phyloP scores from a whole-genome alignment of 2,329 filamentous ascomycete genomes.

The Acarospora socialis region DNA sequence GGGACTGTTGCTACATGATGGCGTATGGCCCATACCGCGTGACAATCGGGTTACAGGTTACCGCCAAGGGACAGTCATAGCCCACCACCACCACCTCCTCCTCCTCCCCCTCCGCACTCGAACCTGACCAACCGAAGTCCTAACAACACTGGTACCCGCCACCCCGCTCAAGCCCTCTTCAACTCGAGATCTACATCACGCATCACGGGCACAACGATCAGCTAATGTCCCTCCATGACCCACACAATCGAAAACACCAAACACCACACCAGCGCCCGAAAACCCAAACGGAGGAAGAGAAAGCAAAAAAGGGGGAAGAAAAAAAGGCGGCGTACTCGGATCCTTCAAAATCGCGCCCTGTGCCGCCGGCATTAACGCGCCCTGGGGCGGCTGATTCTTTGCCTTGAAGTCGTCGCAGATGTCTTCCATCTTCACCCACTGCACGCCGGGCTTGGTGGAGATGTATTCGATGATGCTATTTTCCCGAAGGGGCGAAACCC shows the following conservation, averaged over 20 bases:
- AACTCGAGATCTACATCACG: conserved; percentile 5
- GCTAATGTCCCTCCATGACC: background rate
- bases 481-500: background rate
- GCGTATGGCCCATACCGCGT: no score
- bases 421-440: conserved; percentile 15
- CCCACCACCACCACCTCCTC: no score
- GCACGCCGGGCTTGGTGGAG: conserved; percentile 11
- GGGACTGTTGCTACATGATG: no score
- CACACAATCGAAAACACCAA: background rate
- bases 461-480: conserved; percentile 14
- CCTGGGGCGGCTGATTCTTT: conserved; percentile 11
- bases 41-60: no score
- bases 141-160: no score
- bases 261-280: no score
- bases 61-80: no score
- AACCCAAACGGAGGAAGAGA: no score
- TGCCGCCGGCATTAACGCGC: conserved; percentile 13
- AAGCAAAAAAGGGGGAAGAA: no score
- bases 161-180: conserved; percentile 6
- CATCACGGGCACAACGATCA: background rate
- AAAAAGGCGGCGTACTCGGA: conserved; percentile 14
- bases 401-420: conserved; percentile 15
- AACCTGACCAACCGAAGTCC: no score
- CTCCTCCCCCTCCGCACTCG: no score
- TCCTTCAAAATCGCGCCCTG: conserved; percentile 12